A percentile compares a stretch with the other conserved stretches of the same genome.
phyloP scores from a whole-genome alignment of 768 basidiomycete species.

The Ramaria rubella region DNA sequence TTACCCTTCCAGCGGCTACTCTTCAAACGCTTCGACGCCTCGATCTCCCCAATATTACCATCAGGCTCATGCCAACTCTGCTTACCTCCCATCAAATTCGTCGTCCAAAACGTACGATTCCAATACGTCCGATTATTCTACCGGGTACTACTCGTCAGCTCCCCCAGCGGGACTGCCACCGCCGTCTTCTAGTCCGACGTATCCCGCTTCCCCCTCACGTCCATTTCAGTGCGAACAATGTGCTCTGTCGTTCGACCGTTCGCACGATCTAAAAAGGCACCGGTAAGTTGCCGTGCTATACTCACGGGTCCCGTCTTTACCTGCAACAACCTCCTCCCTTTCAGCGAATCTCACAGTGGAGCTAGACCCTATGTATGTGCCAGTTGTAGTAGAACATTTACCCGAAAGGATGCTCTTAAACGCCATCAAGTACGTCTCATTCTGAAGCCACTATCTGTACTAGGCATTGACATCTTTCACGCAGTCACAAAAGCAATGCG shows the following conservation, averaged over 20 bases:
- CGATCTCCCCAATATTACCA: constrained; percentile 4
- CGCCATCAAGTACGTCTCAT: constrained; percentile 62
- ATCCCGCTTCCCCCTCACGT: constrained; percentile 51
- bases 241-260: constrained; percentile 75
- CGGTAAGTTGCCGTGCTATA: constrained; percentile 21
- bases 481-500: constrained; percentile 74
- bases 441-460: background rate
- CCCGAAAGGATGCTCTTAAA: constrained; percentile 80
- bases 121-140: constrained; percentile 26
- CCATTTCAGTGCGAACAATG: constrained; percentile 69
- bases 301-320: background rate
- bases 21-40: background rate
- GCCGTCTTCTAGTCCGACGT: constrained; percentile 31
- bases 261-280: constrained; percentile 81
- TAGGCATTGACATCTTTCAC: background rate
- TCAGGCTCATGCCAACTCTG: constrained; percentile 7
- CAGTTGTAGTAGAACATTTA: constrained; percentile 82
- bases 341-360: constrained; percentile 7
- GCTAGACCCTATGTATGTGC: constrained; percentile 68
- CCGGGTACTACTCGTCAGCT: constrained; percentile 30
- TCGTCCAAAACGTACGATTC: constrained; percentile 19
- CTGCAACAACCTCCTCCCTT: constrained; percentile 22
- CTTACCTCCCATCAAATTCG: constrained; percentile 17
- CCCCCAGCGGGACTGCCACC: constrained; percentile 30
- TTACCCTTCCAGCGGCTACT: background rate